phyloP scores from a whole-genome alignment of 768 basidiomycete species.

The Boletus pseudo-olivaceus region DNA sequence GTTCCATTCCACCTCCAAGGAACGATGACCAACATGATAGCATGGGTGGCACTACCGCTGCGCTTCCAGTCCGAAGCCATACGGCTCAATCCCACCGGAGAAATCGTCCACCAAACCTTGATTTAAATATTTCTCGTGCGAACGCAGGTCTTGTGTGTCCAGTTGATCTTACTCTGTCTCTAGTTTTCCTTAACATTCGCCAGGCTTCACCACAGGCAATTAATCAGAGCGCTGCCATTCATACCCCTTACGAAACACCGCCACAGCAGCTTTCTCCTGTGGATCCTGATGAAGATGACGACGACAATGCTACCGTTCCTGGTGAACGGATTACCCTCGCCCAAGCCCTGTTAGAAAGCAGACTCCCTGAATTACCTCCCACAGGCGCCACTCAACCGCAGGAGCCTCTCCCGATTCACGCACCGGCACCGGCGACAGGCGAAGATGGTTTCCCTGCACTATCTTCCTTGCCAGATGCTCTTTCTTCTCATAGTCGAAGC shows the following conservation, averaged over 20 bases:
- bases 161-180: slow-evolving; percentile 52
- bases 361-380: slow-evolving; percentile 71
- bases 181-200: slow-evolving; percentile 61
- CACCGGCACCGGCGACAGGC: slow-evolving; percentile 37
- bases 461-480: slow-evolving; percentile 46
- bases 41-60: slow-evolving; percentile 11
- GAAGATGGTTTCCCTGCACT: slow-evolving; percentile 45
- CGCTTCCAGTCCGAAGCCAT: slow-evolving; percentile 31
- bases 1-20: slow-evolving; percentile 39
- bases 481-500: slow-evolving; percentile 32
- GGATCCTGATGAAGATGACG: slow-evolving; percentile 58
- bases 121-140: slow-evolving; percentile 46
- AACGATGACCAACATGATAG: slow-evolving; percentile 21
- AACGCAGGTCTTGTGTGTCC: slow-evolving; percentile 33
- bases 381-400: slow-evolving; percentile 62
- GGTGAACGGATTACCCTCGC: slow-evolving; percentile 67
- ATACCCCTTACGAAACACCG: slow-evolving; percentile 19
- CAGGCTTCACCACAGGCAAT: slow-evolving; percentile 49
- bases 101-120: slow-evolving; percentile 65
- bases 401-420: slow-evolving; percentile 60
- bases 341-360: slow-evolving; percentile 74
- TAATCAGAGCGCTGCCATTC: slow-evolving; percentile 20
- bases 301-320: slow-evolving; percentile 36
- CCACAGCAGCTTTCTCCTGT: slow-evolving; percentile 37
- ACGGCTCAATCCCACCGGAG: slow-evolving; percentile 38